Base-by-base conservation (phyloP, 768 basidiomycete genomes). In the Rubroboletus pulcherrimus region DNA sequence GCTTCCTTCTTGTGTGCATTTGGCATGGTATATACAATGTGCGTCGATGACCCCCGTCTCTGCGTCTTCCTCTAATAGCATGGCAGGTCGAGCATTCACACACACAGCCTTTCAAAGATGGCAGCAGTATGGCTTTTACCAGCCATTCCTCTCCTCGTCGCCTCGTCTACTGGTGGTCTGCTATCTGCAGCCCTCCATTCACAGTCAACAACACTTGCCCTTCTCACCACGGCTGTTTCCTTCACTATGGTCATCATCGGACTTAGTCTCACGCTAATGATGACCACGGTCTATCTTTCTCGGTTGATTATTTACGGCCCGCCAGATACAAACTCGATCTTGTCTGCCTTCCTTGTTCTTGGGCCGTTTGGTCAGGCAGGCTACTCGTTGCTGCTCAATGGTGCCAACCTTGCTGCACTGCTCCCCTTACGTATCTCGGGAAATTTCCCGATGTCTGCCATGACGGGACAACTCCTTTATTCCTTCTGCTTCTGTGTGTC, bases 341-440 rank as follows among this genome's bases (percentile, higher is more conserved):
- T 78, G 44, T 77, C 76, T 41, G 70, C 74, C 5, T 81, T 82
- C 62, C 63, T 83, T 26, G 75, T 78, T 8, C 72, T 83, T 37
- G 81, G 81, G 6, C 81, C 81, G 4, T 74, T 80, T 56, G 81
- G 81, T 6, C 80, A 81, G 63, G 81, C 78, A 24, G 78, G 78
- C 7, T 79, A 72, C 59, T 78, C 77, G 0, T 59, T 78, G 24
- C 65, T 78, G 21, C 53, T 77, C 7, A 76, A 75, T 53, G 76
- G 77, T 14, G 65, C 72, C 44, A 66, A 73, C 53, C 64, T 78
- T 42, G 70, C 70, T 0, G 53, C 68, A 42, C 57, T 76, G 6
- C 60, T 77, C 7, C 73, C 75, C 5, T 50, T 70, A 15, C 66
- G 76, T 37, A 44, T 60, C 44, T 56, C 60, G 15, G 60, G 63